A percentile compares a stretch with the other conserved stretches of the same genome.
Conservation (phyloP, 257 asterid species). For the Craterostigma plantagineum region DNA sequence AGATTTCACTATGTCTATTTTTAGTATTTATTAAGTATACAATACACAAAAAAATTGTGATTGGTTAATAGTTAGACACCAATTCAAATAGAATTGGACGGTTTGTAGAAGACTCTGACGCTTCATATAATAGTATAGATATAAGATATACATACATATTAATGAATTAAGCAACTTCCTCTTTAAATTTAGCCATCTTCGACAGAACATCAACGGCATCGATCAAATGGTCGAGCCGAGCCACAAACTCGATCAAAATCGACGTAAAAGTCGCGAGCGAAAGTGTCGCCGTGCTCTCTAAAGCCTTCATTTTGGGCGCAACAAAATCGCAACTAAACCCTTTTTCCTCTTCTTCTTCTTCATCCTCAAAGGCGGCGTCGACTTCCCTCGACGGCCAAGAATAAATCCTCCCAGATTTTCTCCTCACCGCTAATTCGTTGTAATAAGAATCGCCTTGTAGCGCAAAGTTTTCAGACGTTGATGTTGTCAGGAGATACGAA, state of each 20-base stretch:
- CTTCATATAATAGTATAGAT: too few species aligned
- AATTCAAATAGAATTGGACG: too few species aligned
- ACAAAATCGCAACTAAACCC: conserved; percentile 13
- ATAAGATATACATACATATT: too few species aligned
- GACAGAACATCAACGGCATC: conserved; percentile 53
- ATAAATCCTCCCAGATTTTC: conserved; percentile 36
- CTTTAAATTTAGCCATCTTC: conserved; percentile 36
- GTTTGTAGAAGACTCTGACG: too few species aligned
- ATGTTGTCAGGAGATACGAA: conserved; percentile 34
- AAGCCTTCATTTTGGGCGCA: conserved; percentile 29
- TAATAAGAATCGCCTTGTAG: conserved; percentile 20
- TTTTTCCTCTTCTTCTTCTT: conserved; percentile 19
- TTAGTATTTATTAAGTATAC: too few species aligned
- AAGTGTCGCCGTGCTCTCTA: conserved; percentile 36
- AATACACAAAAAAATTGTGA: too few species aligned
- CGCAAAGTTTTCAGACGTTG: conserved; percentile 4
- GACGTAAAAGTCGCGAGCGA: conserved; percentile 52
- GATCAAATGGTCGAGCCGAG: conserved; percentile 55
- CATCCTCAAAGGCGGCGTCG: conserved; percentile 12
- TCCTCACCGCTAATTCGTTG: conserved; percentile 45
- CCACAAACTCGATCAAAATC: conserved; percentile 48
- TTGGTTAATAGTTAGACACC: too few species aligned
- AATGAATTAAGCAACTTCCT: conserved; percentile 5
- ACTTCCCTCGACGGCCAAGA: conserved; percentile 60
- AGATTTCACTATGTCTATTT: too few species aligned